Evolutionary conservation across 1,284 basidiomycete species (phyloP).

Genomic region (Hortiboletus rubellus): DNA sequence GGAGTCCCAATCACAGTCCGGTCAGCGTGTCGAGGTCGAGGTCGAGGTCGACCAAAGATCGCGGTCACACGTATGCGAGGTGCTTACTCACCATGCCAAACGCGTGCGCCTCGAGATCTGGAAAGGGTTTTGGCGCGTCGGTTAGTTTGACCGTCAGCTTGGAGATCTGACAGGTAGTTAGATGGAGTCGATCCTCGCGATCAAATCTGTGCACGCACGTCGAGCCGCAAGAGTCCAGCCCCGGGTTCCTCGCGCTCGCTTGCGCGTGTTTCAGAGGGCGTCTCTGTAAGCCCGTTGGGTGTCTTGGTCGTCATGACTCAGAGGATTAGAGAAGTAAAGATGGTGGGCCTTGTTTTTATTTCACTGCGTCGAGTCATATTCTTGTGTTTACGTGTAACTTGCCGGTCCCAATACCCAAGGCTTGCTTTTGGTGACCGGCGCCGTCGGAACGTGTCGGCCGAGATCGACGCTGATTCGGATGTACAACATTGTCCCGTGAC

Average conservation of each 20-base stretch:
- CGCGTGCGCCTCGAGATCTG: constrained; percentile 34
- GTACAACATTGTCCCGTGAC: no score
- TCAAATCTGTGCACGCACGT: constrained; percentile 17
- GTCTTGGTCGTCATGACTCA: constrained; percentile 7
- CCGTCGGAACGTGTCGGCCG: no score
- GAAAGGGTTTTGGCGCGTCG: constrained; percentile 39
- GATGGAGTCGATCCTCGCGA: not conserved
- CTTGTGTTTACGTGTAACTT: not conserved
- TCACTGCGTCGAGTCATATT: not conserved
- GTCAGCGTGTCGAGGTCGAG: not conserved
- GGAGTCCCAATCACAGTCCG: not conserved
- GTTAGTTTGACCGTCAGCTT: constrained; percentile 42
- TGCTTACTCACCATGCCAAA: constrained; percentile 41
- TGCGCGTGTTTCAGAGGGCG: not conserved
- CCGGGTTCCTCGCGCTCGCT: not conserved
- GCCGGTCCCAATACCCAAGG: not conserved
- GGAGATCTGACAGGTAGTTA: constrained; percentile 36
- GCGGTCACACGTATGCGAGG: not conserved
- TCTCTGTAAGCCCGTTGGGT: not conserved
- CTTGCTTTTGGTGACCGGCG: no score
- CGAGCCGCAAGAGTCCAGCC: constrained; percentile 9
- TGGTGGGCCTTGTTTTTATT: not conserved
- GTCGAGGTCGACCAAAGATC: not conserved
- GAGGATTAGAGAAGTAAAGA: not conserved
- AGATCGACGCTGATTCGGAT: no score